Evolutionary conservation across 2,329 filamentous ascomycete genomes (phyloP).

Genomic region (Knufia petricola): DNA sequence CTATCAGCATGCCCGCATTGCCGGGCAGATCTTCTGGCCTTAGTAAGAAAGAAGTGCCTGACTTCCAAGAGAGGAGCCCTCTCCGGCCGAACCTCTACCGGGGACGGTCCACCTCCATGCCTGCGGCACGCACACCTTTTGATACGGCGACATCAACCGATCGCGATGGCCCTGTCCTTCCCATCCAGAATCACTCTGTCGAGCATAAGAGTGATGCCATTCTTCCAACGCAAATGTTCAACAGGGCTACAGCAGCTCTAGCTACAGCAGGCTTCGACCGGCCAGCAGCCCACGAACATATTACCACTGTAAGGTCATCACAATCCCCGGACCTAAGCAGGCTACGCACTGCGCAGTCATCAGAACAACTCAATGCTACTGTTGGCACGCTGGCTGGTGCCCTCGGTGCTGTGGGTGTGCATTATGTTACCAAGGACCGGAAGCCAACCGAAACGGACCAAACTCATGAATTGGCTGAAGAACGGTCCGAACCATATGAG

Average conservation of each 20-base stretch:
- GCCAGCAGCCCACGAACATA: background rate
- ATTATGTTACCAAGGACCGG: background rate
- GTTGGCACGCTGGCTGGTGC: constrained; percentile 22
- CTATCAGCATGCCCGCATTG: constrained; percentile 19
- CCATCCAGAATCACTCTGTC: background rate
- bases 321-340: background rate
- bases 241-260: background rate
- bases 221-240: background rate
- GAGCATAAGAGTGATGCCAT: background rate
- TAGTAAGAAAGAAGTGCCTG: background rate
- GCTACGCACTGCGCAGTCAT: background rate
- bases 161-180: background rate
- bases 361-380: constrained; percentile 15
- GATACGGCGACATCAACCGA: background rate
- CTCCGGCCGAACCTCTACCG: constrained; percentile 11
- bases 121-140: background rate
- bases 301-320: background rate
- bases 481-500: background rate
- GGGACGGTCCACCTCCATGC: constrained; percentile 16
- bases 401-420: constrained; percentile 12
- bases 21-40: constrained; percentile 16
- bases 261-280: too few species aligned
- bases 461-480: background rate
- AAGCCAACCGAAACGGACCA: background rate
- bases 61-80: constrained; percentile 2